These are phyloP conservation scores for Trichophyton mentagrophytes DNA, from an alignment of 2,329 filamentous ascomycete species.

Conservation along the genomic window DNA sequence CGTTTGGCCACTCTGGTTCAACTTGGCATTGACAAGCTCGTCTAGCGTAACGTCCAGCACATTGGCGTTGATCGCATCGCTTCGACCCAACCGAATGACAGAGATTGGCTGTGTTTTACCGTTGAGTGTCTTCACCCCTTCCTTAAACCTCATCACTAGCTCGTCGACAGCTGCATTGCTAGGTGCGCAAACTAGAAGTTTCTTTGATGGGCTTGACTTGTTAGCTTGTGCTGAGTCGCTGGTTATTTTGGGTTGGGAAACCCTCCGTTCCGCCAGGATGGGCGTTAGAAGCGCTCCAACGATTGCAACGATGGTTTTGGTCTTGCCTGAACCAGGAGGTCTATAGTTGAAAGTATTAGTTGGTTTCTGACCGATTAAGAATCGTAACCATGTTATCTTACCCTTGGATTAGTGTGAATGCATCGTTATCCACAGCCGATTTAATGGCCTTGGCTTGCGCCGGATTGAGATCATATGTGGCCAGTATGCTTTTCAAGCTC, in stretches of 20 bases:
- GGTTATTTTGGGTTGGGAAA: constrained; percentile 31
- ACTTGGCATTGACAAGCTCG: constrained; percentile 66
- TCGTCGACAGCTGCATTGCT: constrained; percentile 98
- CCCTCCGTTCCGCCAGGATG: constrained; percentile 38
- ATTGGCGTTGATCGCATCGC: constrained; percentile 78
- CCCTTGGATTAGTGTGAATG: constrained; percentile 91
- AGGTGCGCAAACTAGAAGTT: constrained; percentile 90
- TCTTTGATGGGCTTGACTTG: constrained; percentile 48
- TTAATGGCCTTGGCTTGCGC: constrained; percentile 87
- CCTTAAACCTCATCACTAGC: constrained; percentile 80
- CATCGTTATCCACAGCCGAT: constrained; percentile 88
- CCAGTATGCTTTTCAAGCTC: constrained; percentile 54
- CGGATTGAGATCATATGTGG: constrained; percentile 70
- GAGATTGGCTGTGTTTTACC: constrained; percentile 66
- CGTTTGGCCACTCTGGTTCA: constrained; percentile 40
- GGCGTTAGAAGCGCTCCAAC: constrained; percentile 72
- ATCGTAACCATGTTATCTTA: constrained; percentile 25
- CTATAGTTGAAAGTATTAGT: constrained; percentile 35
- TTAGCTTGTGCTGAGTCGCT: constrained; percentile 22
- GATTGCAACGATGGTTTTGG: constrained; percentile 94
- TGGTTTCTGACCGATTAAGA: background rate
- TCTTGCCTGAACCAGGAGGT: constrained; percentile 93
- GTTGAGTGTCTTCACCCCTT: constrained; percentile 64
- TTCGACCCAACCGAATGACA: constrained; percentile 78
- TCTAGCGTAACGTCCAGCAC: constrained; percentile 89